Evolutionary conservation across 345 rosid species (phyloP).

Genomic region (Ricinus communis): DNA sequence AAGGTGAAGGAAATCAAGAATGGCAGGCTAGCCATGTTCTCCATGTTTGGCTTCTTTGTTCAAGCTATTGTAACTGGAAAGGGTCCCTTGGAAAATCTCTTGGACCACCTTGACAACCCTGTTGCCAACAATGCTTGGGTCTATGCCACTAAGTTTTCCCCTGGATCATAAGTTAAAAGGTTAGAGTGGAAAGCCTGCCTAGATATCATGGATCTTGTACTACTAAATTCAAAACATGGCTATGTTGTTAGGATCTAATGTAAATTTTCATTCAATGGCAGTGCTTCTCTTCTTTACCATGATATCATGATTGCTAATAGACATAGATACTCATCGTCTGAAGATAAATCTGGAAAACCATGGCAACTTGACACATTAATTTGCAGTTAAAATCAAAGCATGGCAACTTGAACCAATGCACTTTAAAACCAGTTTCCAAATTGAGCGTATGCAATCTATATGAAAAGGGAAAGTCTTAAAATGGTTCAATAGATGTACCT

Average conservation of each 20-base stretch:
- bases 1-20: constrained; percentile 98
- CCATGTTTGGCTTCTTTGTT: constrained; percentile 98
- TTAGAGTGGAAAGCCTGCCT: not conserved
- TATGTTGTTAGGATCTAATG: constrained; percentile 12
- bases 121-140: constrained; percentile 99
- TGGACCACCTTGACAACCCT: constrained; percentile 89
- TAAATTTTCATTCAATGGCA: not conserved
- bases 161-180: constrained; percentile 53
- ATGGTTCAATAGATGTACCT: no score
- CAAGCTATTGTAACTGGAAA: constrained; percentile 95
- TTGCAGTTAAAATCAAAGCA: no score
- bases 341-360: no score
- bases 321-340: not conserved
- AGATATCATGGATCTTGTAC: not conserved
- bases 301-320: not conserved
- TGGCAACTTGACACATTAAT: no score
- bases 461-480: no score
- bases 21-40: constrained; percentile 93
- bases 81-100: constrained; percentile 89
- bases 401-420: no score
- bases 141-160: constrained; percentile 88
- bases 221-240: constrained; percentile 9
- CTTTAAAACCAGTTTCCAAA: no score
- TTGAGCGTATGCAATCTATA: no score
- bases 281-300: not conserved